Base-by-base conservation (phyloP, 192 early-diverging fungal species). In the Coemansia asiatica region DNA sequence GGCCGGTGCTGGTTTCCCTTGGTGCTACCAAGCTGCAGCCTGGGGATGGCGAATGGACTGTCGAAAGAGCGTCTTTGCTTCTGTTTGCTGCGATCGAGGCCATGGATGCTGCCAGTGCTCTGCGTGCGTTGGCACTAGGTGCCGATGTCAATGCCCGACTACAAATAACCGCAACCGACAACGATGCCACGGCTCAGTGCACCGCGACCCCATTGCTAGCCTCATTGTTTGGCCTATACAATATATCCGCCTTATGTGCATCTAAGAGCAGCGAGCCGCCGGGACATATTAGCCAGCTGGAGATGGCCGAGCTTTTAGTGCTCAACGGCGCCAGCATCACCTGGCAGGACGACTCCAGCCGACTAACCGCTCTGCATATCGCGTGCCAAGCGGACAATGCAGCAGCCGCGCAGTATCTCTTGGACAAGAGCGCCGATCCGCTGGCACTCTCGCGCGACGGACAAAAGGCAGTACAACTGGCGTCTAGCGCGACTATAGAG, bases 101-200 rank as follows among this genome's bases (percentile, higher is more conserved):
- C 19, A 79, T 84, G 16, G 84, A 92, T 56, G 68, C 87, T 4
- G 38, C 64, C 6, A 79, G 73, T 2, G 86, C 83, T 4, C 51
- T 91, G 59, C 71, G 83, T 7, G 87, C 81, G n/a, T 64, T 96
- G 54, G 87, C 89, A n/a, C 69, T 88, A 36, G 91, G 92, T 27
- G 90, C 90, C 9, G 81, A 91, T 60, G 85, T 90, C 18, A 86
- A 89, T 58, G 57, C 61, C 12, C 63, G 60, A 2, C 46, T 60
- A 25, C 60, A 26, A 7, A 13, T 67, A 10, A 6, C 48, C 3
- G 29, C 21, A 19, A 19, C 26, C 23, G 40, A 21, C 22, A 15
- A 44, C 40, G 9, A n/a, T n/a, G n/a, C n/a, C n/a, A n/a, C 40
- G 9, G 9, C 40, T 18, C 4, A 8, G 5, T 44, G 40, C 40